Base-by-base conservation (phyloP, 805 yeast genomes). In the Candida multigemmis region DNA sequence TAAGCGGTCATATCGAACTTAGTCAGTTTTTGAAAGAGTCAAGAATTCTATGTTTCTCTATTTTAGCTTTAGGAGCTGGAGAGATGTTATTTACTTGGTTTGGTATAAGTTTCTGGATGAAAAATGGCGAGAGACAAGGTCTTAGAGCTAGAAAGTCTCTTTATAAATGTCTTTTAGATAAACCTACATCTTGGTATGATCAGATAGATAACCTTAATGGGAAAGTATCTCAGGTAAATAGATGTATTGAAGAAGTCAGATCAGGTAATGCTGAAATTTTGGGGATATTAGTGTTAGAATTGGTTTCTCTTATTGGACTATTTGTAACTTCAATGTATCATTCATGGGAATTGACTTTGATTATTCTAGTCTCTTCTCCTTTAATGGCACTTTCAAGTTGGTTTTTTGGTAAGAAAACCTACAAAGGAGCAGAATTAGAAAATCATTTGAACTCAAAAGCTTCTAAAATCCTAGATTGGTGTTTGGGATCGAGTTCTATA, bases 291-390 rank as follows among this genome's bases (percentile, higher is more conserved):
- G 43, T 72, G 8, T 76, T 76, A 36, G 65, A 74, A 6, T 21
- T 62, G 2, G 68, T 74, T 0, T 65, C 85, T 0, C 54, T 74
- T 0, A 28, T 71, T 4, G 71, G 79, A 0, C 51, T 79, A 7
- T 44, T 78, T 2, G 64, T 71, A 1, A 71, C 81, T 0, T 75
- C 95, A 2, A 68, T 91, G 46, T 67, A 68, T 34, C 77, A 74
- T 34, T 82, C 94, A 3, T 89, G 96, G 96, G 66, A 82, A 3
- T 61, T 91, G 7, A 82, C 96, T 0, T 52, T 91, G 14, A 69
- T 91, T 2, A 71, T 80, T n/a, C 42, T 89, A 32, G 77, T 84
- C 1, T 65, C 80, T 3, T 39, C 84, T 4, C 98, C 98, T 0
- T 18, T 86, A 0, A 69, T 89, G 31, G 61, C 62, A 0, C 6